These are phyloP conservation scores for Ceratobasidium sp. DNA, from an alignment of 1,284 basidiomycete species.

Conservation along the genomic window DNA sequence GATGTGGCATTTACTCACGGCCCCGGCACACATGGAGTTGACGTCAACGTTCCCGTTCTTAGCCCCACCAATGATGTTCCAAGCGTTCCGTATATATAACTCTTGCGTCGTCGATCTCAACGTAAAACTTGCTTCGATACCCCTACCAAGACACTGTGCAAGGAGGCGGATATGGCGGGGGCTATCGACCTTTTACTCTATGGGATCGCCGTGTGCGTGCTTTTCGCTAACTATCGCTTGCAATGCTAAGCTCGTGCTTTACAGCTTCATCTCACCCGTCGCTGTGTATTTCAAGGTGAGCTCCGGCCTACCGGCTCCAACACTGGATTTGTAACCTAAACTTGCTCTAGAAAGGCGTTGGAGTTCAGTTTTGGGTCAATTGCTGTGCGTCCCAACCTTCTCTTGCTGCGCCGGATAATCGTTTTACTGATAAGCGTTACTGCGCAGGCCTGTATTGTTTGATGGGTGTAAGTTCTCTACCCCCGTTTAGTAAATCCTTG, in stretches of 20 bases:
- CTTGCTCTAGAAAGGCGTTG: slow-evolving; percentile 39
- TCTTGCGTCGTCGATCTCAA: neutral
- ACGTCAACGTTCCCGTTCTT: slow-evolving; percentile 22
- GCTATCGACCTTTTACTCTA: slow-evolving; percentile 30
- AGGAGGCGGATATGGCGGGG: slow-evolving; percentile 11
- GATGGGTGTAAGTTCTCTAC: slow-evolving; percentile 26
- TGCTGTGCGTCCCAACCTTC: slow-evolving; percentile 31
- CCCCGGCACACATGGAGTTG: slow-evolving; percentile 14
- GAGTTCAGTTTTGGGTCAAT: slow-evolving; percentile 44
- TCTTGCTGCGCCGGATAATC: slow-evolving; percentile 19
- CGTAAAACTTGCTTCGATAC: neutral
- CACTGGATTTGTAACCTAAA: slow-evolving; percentile 33
- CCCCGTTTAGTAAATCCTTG: neutral
- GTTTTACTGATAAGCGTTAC: slow-evolving; percentile 10
- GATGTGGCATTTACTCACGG: neutral
- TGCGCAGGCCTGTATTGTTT: slow-evolving; percentile 39
- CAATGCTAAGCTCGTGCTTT: neutral
- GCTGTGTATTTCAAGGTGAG: slow-evolving; percentile 45
- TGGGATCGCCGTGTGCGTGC: slow-evolving; percentile 26
- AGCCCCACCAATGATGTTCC: slow-evolving; percentile 28
- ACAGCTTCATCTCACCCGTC: slow-evolving; percentile 40
- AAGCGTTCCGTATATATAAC: slow-evolving; percentile 12
- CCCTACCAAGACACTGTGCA: neutral
- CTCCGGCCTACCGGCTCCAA: neutral
- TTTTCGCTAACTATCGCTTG: neutral